Conservation (phyloP, 2,329 filamentous ascomycete species). For the Pleurostoma richardsiae region DNA sequence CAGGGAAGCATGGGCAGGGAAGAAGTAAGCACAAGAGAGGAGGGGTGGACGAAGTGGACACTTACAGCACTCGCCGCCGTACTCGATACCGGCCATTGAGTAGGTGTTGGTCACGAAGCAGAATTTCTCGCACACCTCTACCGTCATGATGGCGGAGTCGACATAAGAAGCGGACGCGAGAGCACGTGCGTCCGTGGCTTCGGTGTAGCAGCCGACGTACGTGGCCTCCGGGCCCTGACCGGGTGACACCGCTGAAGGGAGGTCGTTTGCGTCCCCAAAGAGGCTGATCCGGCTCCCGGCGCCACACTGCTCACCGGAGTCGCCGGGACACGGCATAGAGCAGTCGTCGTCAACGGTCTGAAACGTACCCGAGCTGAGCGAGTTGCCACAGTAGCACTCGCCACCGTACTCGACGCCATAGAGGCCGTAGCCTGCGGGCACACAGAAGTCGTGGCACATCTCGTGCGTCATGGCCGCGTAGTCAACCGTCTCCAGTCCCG, state of each 20-base stretch:
- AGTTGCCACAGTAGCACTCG: background rate
- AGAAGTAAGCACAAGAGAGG: background rate
- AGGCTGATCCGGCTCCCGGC: background rate
- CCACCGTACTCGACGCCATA: no score
- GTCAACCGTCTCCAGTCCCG: no score
- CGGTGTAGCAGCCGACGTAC: slow-evolving; percentile 33
- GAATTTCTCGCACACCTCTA: slow-evolving; percentile 28
- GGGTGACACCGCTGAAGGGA: background rate
- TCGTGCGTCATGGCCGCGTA: no score
- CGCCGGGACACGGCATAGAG: slow-evolving; percentile 5
- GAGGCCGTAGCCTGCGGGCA: no score
- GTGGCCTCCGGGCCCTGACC: background rate
- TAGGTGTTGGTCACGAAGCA: slow-evolving; percentile 18
- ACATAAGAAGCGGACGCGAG: slow-evolving; percentile 9
- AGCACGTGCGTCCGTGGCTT: slow-evolving; percentile 23
- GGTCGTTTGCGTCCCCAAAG: background rate
- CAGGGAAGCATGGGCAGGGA: background rate
- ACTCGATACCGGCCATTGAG: background rate
- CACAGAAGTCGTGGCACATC: no score
- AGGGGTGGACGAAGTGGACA: no score
- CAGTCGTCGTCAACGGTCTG: slow-evolving; percentile 15
- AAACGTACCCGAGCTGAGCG: slow-evolving; percentile 8
- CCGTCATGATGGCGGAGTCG: slow-evolving; percentile 27
- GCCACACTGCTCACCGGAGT: background rate
- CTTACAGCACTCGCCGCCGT: background rate